Evolutionary conservation across 2,329 filamentous ascomycete species (phyloP), one percentile per base, ranked within the genome.

Genomic region (Neoascochyta sp.): DNA sequence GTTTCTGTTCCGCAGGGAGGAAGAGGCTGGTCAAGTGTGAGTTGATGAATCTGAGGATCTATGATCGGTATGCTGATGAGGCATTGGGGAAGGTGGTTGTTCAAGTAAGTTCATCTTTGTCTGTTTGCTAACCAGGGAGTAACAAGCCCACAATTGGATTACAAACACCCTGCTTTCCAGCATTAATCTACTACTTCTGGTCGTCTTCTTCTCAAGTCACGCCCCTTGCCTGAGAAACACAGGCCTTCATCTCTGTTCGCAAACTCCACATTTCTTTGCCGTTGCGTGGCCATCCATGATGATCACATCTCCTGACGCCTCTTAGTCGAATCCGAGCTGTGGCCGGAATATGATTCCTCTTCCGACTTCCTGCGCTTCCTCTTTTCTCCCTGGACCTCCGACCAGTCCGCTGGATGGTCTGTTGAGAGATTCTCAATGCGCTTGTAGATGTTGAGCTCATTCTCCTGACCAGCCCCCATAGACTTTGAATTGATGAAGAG

Each of bases 351-450:
- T 20, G 18, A 20, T 20, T 20, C 18, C 18, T 20, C 18, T 20
- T 20, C 18, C 18, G 7, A 20, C 18, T 20, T 20, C 18, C 18
- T 20, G 18, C 18, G 18, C 18, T 20, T 20, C 10, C 18, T 20
- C n/a, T 20, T 20, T 20, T 20, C 18, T 20, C 18, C 10, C 18
- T 20, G 18, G 18, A 7, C 18, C 18, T 20, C 10, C 18, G 18
- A 20, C 18, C 18, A 20, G 18, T 20, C 18, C 18, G 18, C 18
- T 7, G 18, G 18, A 31, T 65, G 58, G 9, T 12, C 24, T 26
- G 22, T 32, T 6, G 24, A 14, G n/a, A 13, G 16, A 19, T 24
- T 27, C 20, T 34, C 22, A 18, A 34, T 34, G 24, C 30, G 27
- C 19, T 30, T 24, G 23, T 33, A 41, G n/a, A 30, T 24, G 17